These are phyloP conservation scores for Mikania micrantha DNA, from an alignment of 129 eudicot genomes.

Conservation along the genomic window DNA sequence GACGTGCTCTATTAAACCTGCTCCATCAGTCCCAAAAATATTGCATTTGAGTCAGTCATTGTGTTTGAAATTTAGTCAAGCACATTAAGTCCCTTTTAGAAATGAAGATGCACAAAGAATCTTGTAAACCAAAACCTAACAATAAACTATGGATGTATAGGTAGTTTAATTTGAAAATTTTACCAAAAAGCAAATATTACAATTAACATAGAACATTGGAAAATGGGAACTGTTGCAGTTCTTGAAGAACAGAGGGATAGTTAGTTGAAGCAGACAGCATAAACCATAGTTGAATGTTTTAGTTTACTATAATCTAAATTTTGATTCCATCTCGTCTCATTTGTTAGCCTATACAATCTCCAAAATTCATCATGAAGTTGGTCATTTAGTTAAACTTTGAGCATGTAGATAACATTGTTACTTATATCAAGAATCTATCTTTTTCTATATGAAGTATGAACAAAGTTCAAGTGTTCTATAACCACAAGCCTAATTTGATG, in stretches of 20 bases:
- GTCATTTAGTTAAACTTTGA: neutral
- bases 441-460: neutral
- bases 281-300: neutral
- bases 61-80: neutral
- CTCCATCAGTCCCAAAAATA: neutral
- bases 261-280: neutral
- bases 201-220: neutral
- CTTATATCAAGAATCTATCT: neutral
- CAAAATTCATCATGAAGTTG: neutral
- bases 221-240: neutral
- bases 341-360: neutral
- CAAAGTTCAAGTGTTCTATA: neutral
- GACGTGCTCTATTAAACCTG: neutral
- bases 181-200: neutral
- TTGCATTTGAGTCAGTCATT: neutral
- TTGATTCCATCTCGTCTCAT: neutral
- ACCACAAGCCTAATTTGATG: neutral
- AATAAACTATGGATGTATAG: neutral
- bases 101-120: neutral
- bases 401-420: neutral
- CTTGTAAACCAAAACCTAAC: slow-evolving; percentile 4
- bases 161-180: neutral
- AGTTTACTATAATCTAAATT: neutral
- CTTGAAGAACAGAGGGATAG: neutral
- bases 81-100: neutral